Evolutionary conservation across 2,329 filamentous ascomycete genomes (phyloP), one percentile per base, ranked within the genome.

Genomic region (Phyllosticta citriasiana): DNA sequence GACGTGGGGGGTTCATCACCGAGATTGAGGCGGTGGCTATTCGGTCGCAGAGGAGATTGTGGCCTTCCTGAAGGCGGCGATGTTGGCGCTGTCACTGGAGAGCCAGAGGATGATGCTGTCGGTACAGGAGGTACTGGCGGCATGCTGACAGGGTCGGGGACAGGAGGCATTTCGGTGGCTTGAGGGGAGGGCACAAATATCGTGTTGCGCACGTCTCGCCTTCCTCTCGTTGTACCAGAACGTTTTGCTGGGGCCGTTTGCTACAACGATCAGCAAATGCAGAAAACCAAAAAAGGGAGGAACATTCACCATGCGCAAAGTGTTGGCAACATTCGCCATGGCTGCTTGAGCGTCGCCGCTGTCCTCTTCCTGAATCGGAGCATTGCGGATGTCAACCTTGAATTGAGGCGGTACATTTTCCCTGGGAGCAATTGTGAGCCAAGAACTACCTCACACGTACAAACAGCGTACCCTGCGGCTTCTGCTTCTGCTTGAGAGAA

Each of bases 191-290:
- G 61, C 10, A 92, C 81, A 70, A 94, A 93, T 60, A 96, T 86
- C 1, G 92, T 97, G 74, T 96, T 96, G 63, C 93, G 85, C 64
- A 95, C 90, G 72, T 97, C 93, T 70, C 94, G 84, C 63, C 94
- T 88, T 57, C 94, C 94, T 66, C 94, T 84, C 16, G 96, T 79
- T 14, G 91, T 97, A 54, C 89, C 88, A 14, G 83, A 78, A 63
- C 75, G 73, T 51, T 74, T 73, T 2, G 73, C 66, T 22, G 91
- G 85, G 61, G 85, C 82, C 26, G 76, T 74, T 72, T 81, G 73
- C 74, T 84, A 79, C 68, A 80, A 27, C 3, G n/a, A 22, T 47
- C 22, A 57, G 27, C 22, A 56, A 12, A 33, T n/a, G 25, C 24
- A 26, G 27, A 30, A n/a, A 14, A 14, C 30, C 7, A 50, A 25